Evolutionary conservation across 2,329 filamentous ascomycete genomes (phyloP), one percentile per base, ranked within the genome.

Genomic region (Teratosphaeria viscida): DNA sequence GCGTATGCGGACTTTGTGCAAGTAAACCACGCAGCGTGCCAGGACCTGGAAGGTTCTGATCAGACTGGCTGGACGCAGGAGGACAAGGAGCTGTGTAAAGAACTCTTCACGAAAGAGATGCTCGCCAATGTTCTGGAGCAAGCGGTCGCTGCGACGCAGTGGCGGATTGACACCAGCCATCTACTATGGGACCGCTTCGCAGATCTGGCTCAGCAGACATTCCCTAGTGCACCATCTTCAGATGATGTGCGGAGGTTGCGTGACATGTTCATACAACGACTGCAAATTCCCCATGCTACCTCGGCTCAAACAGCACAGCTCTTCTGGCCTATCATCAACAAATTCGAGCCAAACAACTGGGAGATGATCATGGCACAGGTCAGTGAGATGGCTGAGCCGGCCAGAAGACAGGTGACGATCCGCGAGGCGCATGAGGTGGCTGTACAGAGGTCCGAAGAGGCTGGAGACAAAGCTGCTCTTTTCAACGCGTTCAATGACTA

Each of bases 1-100:
- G 81, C 85, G 32, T 92, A 92, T 70, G 89, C 86, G 73, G 85
- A 91, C 67, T 92, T 87, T 74, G 85, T 92, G 63, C 86, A 86
- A 79, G 82, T 82, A 23, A 83, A 91, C 11, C 86, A 89, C 72
- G 79, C 80, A 57, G 82, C 83, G 64, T 85, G 83, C 66, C 83
- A 86, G 71, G 80, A 79, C 60, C 73, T 75, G 58, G 79, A 82
- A 89, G 68, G 67, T 10, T 69, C 70, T 6, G 72, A 71, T 32
- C 71, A 73, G 57, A 63, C 57, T 34, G 68, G 71, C 29, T 80
- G 78, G 82, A 75, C 85, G 6, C 81, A 84, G 32, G 87, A 91
- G 32, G 88, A 92, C 65, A 83, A 84, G 67, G 75, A 81, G 56
- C 76, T 89, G 61, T 88, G 85, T 56, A 82, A 83, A 66, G 86